A percentile compares a stretch with the other conserved stretches of the same genome.
These are phyloP conservation scores for Aspergillus pseudoterreus DNA, from an alignment of 2,329 filamentous ascomycete species.

Conservation along the genomic window DNA sequence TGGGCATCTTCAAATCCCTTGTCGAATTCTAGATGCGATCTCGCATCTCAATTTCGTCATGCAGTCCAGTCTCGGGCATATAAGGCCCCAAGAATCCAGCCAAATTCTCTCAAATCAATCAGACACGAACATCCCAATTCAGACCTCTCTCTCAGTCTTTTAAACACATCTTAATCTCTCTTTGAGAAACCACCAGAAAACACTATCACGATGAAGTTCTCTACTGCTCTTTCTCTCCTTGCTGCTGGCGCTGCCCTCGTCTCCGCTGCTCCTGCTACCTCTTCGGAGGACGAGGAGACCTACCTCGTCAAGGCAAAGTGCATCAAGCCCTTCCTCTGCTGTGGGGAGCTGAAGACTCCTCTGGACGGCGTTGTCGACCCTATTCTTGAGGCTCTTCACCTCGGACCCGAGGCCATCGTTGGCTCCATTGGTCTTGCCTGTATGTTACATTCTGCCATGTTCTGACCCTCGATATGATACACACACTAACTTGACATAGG, in stretches of 20 bases:
- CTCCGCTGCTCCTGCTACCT: constrained; percentile 20
- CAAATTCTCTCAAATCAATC: background rate
- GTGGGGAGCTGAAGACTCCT: constrained; percentile 25
- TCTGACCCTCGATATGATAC: background rate
- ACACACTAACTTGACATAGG: constrained; percentile 14
- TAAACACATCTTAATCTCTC: background rate
- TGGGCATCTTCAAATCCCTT: background rate
- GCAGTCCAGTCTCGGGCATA: background rate
- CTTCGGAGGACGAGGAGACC: constrained; percentile 7
- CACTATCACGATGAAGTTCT: constrained; percentile 24
- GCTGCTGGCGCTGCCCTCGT: constrained; percentile 26
- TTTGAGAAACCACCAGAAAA: background rate
- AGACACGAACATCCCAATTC: background rate
- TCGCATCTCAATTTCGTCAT: background rate
- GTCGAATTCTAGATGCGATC: background rate
- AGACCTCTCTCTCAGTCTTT: background rate
- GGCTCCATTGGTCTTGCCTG: constrained; percentile 27
- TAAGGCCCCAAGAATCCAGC: background rate
- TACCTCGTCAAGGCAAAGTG: constrained; percentile 16
- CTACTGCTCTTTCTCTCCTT: constrained; percentile 25
- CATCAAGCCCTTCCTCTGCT: constrained; percentile 24
- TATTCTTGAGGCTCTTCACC: constrained; percentile 19
- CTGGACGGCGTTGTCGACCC: constrained; percentile 24
- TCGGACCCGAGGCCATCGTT: constrained; percentile 22
- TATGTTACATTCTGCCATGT: constrained; percentile 7